A percentile compares a stretch with the other conserved stretches of the same genome.
Evolutionary conservation across 2,329 filamentous ascomycete genomes (phyloP).

Genomic region (Penicillium sp.): DNA sequence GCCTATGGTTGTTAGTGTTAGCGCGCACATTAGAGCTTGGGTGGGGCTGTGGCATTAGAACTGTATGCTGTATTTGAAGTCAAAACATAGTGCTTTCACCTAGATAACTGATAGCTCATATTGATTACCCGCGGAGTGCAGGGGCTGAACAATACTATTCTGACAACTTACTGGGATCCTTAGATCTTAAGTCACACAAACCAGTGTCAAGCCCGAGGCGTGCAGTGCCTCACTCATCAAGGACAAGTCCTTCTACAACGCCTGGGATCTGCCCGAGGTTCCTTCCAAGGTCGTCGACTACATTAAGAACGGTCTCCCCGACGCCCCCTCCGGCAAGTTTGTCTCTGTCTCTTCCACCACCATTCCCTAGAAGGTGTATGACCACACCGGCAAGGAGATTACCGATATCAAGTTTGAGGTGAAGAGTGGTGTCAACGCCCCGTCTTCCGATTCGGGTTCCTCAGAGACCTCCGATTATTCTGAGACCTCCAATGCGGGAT

Average conservation of each 20-base stretch:
- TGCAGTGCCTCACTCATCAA: constrained; percentile 69
- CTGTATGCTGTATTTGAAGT: neutral
- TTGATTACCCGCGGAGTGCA: too few relatives aligned
- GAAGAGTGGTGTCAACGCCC: constrained; percentile 54
- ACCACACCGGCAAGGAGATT: constrained; percentile 57
- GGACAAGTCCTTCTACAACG: constrained; percentile 63
- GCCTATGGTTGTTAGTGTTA: too few relatives aligned
- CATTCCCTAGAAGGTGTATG: constrained; percentile 58
- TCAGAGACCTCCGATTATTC: neutral
- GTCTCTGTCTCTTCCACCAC: constrained; percentile 57
- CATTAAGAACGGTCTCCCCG: constrained; percentile 71
- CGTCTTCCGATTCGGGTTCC: constrained; percentile 26
- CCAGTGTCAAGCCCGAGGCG: constrained; percentile 55
- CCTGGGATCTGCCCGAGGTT: constrained; percentile 71
- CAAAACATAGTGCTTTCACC: neutral
- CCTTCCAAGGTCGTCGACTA: constrained; percentile 67
- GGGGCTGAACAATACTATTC: too few relatives aligned
- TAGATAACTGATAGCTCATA: too few relatives aligned
- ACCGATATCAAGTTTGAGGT: constrained; percentile 60
- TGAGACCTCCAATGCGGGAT: constrained; percentile 18
- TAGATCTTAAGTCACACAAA: constrained; percentile 49
- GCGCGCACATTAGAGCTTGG: too few relatives aligned
- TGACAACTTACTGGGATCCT: neutral
- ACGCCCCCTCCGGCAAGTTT: constrained; percentile 63
- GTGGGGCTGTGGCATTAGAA: too few relatives aligned